Evolutionary conservation across 768 basidiomycete genomes (phyloP).

Genomic region (Neoboletus subvelutipes): DNA sequence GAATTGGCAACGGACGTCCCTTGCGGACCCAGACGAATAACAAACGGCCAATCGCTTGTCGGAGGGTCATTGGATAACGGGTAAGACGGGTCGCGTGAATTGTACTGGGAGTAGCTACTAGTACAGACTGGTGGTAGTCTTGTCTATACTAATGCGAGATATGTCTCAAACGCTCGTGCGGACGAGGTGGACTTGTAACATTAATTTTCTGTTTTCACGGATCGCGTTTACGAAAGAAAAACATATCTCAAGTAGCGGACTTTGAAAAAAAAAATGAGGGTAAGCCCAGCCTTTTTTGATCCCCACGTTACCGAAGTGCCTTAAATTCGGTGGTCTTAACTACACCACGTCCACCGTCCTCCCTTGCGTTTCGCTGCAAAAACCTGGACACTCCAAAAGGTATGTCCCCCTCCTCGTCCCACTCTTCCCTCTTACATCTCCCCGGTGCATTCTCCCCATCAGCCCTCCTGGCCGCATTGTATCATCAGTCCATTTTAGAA

Average conservation of each 20-base stretch:
- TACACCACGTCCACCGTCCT: conserved; percentile 32
- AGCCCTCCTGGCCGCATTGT: conserved; percentile 65
- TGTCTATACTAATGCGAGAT: not conserved
- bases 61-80: not conserved
- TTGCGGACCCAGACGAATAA: conserved; percentile 19
- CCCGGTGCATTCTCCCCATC: conserved; percentile 20
- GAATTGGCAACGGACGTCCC: conserved; percentile 18
- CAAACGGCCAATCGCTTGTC: conserved; percentile 8
- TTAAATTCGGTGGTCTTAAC: conserved; percentile 39
- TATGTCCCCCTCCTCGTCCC: conserved; percentile 33
- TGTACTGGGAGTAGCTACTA: not conserved
- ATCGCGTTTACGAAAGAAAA: conserved; percentile 30
- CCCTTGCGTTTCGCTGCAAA: conserved; percentile 33
- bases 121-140: not conserved
- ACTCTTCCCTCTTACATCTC: conserved; percentile 15
- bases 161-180: not conserved
- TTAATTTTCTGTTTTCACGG: conserved; percentile 4
- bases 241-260: conserved; percentile 28
- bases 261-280: conserved; percentile 39
- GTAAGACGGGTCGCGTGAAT: not conserved
- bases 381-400: conserved; percentile 41
- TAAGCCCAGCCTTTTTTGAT: conserved; percentile 37
- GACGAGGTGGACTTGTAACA: not conserved
- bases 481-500: conserved; percentile 79
- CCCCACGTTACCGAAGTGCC: conserved; percentile 41